Evolutionary conservation across 192 early-diverging fungal species (phyloP), one percentile per base, ranked within the genome.

Genomic region (Diversispora epigaea): DNA sequence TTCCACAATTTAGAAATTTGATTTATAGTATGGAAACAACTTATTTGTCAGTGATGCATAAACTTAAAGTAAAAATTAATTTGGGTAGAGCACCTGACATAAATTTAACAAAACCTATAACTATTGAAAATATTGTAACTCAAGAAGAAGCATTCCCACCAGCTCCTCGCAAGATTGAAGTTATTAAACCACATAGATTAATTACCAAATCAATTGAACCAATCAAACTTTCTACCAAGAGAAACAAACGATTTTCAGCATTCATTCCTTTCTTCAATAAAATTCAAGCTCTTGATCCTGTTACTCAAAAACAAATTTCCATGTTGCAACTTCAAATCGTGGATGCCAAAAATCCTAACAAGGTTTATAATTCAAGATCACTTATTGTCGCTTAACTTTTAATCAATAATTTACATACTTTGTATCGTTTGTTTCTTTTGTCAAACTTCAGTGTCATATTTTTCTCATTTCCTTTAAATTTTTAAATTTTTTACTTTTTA

Each of bases 311-410:
- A 43, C 11, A 14, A 7, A 63, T 43, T 63, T 43, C 61, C 5
- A 63, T 39, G 22, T 5, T 40, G 8, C 40, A 63, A 63, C 12
- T 63, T 32, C 40, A 43, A 17, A 5, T 63, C 15, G n/a, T 6
- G 15, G 39, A 63, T n/a, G 32, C 12, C 4, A 15, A 63, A 63
- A 43, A 63, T 63, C 40, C 61, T 17, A 63, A 43, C 15, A 22
- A 17, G 12, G 3, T 63, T 40, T 63, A 63, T 40, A 63, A 63
- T 63, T 63, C 61, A 6, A 63, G 61, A 63, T 63, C 61, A 50
- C 49, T 14, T 50, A 50, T 32, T 32, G 25, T 32, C 25, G 25
- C 25, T 32, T 32, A 32, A 32, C 25, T 32, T 32, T 32, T 32
- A 32, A 32, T 32, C 25, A 32, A 32, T 32, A 0, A 2, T 32